phyloP scores from a whole-genome alignment of 805 yeast species.

The Saturnispora saitoi region DNA sequence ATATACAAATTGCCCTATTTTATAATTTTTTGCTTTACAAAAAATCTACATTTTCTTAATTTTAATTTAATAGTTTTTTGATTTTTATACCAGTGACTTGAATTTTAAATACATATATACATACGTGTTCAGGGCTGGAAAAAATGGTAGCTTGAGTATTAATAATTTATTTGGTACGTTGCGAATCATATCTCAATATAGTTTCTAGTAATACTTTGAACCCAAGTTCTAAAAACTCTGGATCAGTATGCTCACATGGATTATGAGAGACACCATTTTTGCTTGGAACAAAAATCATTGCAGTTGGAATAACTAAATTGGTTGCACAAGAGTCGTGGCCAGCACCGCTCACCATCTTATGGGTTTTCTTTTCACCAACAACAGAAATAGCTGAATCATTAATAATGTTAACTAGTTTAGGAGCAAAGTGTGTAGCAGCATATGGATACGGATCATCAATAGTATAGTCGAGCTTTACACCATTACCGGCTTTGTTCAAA shows the following conservation, averaged over 20 bases:
- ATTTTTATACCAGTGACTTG: too few species aligned
- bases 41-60: neutral
- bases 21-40: neutral
- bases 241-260: constrained; percentile 56
- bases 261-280: constrained; percentile 60
- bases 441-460: constrained; percentile 31
- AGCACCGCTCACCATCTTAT: constrained; percentile 56
- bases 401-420: constrained; percentile 44
- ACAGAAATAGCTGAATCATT: constrained; percentile 41
- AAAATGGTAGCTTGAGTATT: neutral
- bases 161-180: constrained; percentile 8
- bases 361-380: constrained; percentile 36
- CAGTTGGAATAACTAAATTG: constrained; percentile 49
- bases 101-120: too few species aligned
- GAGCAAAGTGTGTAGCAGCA: constrained; percentile 49
- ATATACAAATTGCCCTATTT: neutral
- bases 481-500: constrained; percentile 25
- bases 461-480: constrained; percentile 35
- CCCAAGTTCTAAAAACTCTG: constrained; percentile 57
- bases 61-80: neutral
- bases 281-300: constrained; percentile 69
- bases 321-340: constrained; percentile 68
- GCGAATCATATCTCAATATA: constrained; percentile 25
- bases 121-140: too few species aligned
- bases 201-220: constrained; percentile 47